A percentile compares a stretch with the other conserved stretches of the same genome.
These are phyloP conservation scores for Passalora sequoiae DNA, from an alignment of 2,329 filamentous ascomycete genomes.

Conservation along the genomic window DNA sequence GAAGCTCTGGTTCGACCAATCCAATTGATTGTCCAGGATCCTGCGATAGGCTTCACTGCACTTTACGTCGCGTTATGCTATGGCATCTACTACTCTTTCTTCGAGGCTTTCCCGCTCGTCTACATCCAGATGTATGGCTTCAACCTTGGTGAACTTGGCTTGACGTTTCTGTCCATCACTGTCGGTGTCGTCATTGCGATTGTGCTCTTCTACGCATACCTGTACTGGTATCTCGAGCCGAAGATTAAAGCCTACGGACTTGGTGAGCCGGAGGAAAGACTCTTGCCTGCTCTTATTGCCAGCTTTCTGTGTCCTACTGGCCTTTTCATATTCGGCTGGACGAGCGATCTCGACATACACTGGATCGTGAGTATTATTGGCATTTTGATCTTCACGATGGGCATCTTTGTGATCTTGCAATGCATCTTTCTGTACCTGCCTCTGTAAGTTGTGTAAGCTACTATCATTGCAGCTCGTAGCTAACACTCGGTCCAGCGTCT, in stretches of 20 bases:
- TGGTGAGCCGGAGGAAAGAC: too few relatives aligned
- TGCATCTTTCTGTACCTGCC: slow-evolving; percentile 41
- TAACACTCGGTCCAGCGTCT: slow-evolving; percentile 21
- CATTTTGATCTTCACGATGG: slow-evolving; percentile 38
- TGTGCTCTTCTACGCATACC: too few relatives aligned
- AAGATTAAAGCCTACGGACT: too few relatives aligned
- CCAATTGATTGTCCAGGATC: slow-evolving; percentile 43
- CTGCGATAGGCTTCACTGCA: slow-evolving; percentile 58
- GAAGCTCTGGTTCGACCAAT: slow-evolving; percentile 58
- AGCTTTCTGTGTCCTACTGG: too few relatives aligned
- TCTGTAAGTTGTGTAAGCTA: too few relatives aligned
- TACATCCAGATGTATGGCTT: slow-evolving; percentile 58
- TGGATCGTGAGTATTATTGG: too few relatives aligned
- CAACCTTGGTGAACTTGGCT: slow-evolving; percentile 36
- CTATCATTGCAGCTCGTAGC: neutral
- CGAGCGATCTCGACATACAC: too few relatives aligned
- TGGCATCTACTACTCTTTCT: slow-evolving; percentile 57
- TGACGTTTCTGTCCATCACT: slow-evolving; percentile 44
- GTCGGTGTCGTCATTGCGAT: too few relatives aligned
- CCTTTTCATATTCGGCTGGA: too few relatives aligned
- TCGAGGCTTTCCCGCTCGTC: slow-evolving; percentile 63
- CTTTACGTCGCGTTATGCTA: slow-evolving; percentile 59
- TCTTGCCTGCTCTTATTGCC: too few relatives aligned
- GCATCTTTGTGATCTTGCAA: slow-evolving; percentile 41
- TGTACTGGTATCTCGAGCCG: too few relatives aligned